phyloP scores from a whole-genome alignment of 1,139 yeast genomes.

The Diutina neorugosa region DNA sequence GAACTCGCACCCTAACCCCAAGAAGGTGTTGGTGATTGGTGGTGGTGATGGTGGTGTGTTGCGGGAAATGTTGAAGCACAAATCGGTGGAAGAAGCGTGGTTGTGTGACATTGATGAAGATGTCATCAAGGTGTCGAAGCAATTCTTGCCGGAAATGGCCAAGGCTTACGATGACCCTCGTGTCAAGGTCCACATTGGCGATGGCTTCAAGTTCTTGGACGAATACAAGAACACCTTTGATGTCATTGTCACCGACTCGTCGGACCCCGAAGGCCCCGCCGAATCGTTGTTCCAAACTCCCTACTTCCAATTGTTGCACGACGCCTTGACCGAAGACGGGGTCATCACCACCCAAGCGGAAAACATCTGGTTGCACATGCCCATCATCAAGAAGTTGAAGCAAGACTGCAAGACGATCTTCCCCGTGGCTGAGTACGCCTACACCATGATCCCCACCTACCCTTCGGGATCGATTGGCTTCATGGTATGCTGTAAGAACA shows the following conservation, averaged over 20 bases:
- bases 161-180: slow-evolving; percentile 70
- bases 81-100: slow-evolving; percentile 71
- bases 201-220: slow-evolving; percentile 82
- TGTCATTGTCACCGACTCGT: slow-evolving; percentile 86
- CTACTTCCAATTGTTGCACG: slow-evolving; percentile 66
- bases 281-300: slow-evolving; percentile 78
- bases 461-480: slow-evolving; percentile 92
- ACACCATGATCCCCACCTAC: slow-evolving; percentile 84
- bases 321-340: slow-evolving; percentile 77
- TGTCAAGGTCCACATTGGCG: slow-evolving; percentile 74
- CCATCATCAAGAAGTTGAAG: slow-evolving; percentile 64
- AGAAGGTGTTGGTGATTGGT: slow-evolving; percentile 81
- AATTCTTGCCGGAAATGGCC: slow-evolving; percentile 78
- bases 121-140: slow-evolving; percentile 70
- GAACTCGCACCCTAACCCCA: slow-evolving; percentile 85
- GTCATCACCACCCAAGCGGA: slow-evolving; percentile 89
- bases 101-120: slow-evolving; percentile 88
- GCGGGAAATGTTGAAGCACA: slow-evolving; percentile 84
- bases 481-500: slow-evolving; percentile 81
- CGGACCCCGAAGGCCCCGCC: slow-evolving; percentile 97
- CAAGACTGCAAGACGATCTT: slow-evolving; percentile 65
- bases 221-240: slow-evolving; percentile 65
- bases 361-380: slow-evolving; percentile 80
- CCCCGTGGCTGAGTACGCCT: slow-evolving; percentile 82
- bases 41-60: slow-evolving; percentile 97